Percentiles rank a stretch among this genome's conserved stretches.
phyloP scores from a whole-genome alignment of 345 rosid species.

The Populus tremula region DNA sequence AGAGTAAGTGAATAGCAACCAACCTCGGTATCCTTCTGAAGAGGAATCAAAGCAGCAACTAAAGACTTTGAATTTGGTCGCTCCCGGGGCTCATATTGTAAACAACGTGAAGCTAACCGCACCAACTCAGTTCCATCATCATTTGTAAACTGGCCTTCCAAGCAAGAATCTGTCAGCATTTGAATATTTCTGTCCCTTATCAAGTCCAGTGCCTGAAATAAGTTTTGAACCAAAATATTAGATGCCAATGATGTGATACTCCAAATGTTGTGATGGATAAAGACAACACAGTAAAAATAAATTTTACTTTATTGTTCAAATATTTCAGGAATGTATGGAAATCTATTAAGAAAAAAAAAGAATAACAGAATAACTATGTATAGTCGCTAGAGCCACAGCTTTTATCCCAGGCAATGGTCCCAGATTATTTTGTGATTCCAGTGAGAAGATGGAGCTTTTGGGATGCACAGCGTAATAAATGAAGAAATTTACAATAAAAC shows the following conservation, averaged over 20 bases:
- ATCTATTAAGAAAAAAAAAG: not conserved
- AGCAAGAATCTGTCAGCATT: slow-evolving; percentile 79
- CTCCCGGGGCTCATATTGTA: slow-evolving; percentile 78
- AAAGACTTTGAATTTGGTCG: slow-evolving; percentile 73
- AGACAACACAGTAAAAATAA: not conserved
- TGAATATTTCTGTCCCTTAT: slow-evolving; percentile 81
- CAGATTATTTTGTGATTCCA: not conserved
- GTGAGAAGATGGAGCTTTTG: not conserved
- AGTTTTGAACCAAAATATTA: slow-evolving; percentile 10
- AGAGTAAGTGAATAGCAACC: slow-evolving; percentile 11
- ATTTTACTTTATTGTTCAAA: not conserved
- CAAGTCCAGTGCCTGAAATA: slow-evolving; percentile 77
- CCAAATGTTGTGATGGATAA: not conserved
- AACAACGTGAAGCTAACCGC: slow-evolving; percentile 72
- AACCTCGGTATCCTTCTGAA: slow-evolving; percentile 82
- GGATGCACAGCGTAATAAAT: not conserved
- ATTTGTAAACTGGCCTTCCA: slow-evolving; percentile 76
- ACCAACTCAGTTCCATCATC: slow-evolving; percentile 73
- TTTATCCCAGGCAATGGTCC: not conserved
- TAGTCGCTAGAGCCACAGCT: not conserved
- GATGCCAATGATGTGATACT: not conserved
- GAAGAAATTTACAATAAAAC: not conserved
- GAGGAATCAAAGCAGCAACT: slow-evolving; percentile 65
- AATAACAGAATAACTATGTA: not conserved
- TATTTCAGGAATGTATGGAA: not conserved